A percentile compares a stretch with the other conserved stretches of the same genome.
phyloP scores from a whole-genome alignment of 129 eudicot genomes.

The Escallonia herrerae region DNA sequence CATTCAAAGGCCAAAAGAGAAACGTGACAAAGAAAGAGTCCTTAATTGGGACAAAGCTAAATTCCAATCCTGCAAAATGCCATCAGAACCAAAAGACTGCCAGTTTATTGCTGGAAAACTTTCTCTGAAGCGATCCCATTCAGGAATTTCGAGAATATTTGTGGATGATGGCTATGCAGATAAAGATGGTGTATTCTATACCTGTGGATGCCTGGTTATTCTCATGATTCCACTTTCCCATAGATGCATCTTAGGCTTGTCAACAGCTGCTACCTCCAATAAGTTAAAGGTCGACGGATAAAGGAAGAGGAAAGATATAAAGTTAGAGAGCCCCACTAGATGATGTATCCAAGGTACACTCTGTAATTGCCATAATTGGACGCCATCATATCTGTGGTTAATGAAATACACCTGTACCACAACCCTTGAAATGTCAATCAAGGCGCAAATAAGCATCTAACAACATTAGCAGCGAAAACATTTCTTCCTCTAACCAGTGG shows the following conservation, averaged over 20 bases:
- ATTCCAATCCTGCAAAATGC: too few relatives aligned
- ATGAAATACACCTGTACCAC: constrained; percentile 65
- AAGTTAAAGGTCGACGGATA: constrained; percentile 95
- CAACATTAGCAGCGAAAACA: not conserved
- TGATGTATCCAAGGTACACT: constrained; percentile 68
- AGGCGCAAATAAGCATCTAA: not conserved
- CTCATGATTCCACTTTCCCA: constrained; percentile 99
- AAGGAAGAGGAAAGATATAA: constrained; percentile 82
- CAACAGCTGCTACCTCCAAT: constrained; percentile 97
- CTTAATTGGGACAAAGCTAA: too few relatives aligned
- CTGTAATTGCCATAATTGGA: constrained; percentile 95
- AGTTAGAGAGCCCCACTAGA: constrained; percentile 55
- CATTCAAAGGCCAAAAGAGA: too few relatives aligned
- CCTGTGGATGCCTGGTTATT: constrained; percentile 99
- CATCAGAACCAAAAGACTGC: too few relatives aligned
- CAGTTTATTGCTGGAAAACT: too few relatives aligned
- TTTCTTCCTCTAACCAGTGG: not conserved
- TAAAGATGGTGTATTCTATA: constrained; percentile 10
- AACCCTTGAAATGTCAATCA: not conserved
- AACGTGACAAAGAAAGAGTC: too few relatives aligned
- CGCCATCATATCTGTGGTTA: constrained; percentile 92
- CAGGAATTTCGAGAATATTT: too few relatives aligned
- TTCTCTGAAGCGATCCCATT: too few relatives aligned
- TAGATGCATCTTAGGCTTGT: constrained; percentile 97
- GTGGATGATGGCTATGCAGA: not conserved